Percentiles rank a stretch among this genome's conserved stretches.
Evolutionary conservation across 2,329 filamentous ascomycete species (phyloP).

Genomic region (Cercospora zeina): DNA sequence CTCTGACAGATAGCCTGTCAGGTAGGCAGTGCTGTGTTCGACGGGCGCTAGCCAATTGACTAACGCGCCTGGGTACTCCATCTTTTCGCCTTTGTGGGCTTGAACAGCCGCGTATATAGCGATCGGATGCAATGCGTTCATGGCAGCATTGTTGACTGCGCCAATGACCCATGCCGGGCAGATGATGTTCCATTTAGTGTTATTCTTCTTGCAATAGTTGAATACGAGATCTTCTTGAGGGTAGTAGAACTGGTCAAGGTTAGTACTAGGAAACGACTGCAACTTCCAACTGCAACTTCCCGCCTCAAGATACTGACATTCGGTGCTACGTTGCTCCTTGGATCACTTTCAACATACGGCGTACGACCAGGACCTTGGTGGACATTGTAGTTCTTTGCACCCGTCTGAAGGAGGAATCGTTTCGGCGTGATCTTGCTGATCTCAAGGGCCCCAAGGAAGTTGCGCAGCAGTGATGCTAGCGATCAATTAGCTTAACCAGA

Average conservation of each 20-base stretch:
- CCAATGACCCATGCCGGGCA: slow-evolving; percentile 52
- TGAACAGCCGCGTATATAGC: slow-evolving; percentile 54
- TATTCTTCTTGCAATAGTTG: slow-evolving; percentile 45
- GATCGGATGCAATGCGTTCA: slow-evolving; percentile 53
- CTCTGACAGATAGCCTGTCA: slow-evolving; percentile 54
- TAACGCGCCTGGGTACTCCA: slow-evolving; percentile 51
- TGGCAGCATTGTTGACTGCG: slow-evolving; percentile 52
- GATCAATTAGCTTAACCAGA: slow-evolving; percentile 28
- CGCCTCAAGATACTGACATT: slow-evolving; percentile 42
- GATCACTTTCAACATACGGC: slow-evolving; percentile 52
- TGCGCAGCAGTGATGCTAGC: slow-evolving; percentile 47
- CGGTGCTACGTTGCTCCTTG: slow-evolving; percentile 47
- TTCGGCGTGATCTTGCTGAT: slow-evolving; percentile 48
- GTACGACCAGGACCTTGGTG: slow-evolving; percentile 46
- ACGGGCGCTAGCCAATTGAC: slow-evolving; percentile 48
- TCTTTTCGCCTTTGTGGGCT: slow-evolving; percentile 44
- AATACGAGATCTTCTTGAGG: slow-evolving; percentile 54
- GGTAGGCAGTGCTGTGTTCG: slow-evolving; percentile 47
- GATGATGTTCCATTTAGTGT: slow-evolving; percentile 49
- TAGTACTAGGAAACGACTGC: background rate
- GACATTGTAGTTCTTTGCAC: slow-evolving; percentile 54
- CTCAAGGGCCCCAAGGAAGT: slow-evolving; percentile 51
- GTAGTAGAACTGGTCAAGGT: slow-evolving; percentile 52
- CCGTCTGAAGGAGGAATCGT: slow-evolving; percentile 54
- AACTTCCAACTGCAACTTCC: too few relatives aligned